Base-by-base conservation (phyloP, 148 eudicot species). In the Oxyria digyna region DNA sequence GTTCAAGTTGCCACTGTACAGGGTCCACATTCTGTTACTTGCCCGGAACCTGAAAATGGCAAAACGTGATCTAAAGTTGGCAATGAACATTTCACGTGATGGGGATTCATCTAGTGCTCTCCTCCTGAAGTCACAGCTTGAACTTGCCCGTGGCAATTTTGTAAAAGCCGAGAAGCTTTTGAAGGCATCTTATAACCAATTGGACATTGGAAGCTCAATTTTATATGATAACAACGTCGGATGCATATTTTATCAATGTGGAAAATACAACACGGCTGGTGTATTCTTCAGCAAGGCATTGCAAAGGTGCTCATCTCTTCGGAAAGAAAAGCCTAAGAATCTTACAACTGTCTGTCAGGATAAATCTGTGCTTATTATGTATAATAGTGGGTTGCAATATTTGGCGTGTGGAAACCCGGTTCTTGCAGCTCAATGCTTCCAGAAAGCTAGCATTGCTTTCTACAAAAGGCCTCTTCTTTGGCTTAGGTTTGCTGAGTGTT, bases 401-500 rank as follows among this genome's bases (percentile, higher is more conserved):
- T 77, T 94, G 85, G 87, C 96, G 67, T 86, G 96, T 81, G 96
- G 97, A 48, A 86, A 80, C 71, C 96, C 99, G 45, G 66, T 85
- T 59, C 84, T 83, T 31, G 99, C 99, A 29, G 96, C 85, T 77
- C 87, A 77, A 26, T 94, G 85, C 77, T 87, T 94, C 74, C 78
- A 80, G 74, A 84, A 81, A 72, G 92, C 92, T 13, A 79, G 89
- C 72, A 67, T 74, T 50, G 76, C 88, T 73, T 94, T 88, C 73
- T 70, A 73, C 77, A 81, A 83, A 20, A 77, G 78, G 79, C 97
- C 99, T 73, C 85, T 94, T 37, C 72, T 88, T 45, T 94, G 97
- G 99, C 78, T 94, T 43, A 79, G 97, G 52, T 79, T 90, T 52
- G 97, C 96, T 42, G 99, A 94, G 72, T 94, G 99, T 71, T 94